These are phyloP conservation scores for Penicillium glabrum DNA, from an alignment of 2,329 filamentous ascomycete genomes.

Conservation along the genomic window DNA sequence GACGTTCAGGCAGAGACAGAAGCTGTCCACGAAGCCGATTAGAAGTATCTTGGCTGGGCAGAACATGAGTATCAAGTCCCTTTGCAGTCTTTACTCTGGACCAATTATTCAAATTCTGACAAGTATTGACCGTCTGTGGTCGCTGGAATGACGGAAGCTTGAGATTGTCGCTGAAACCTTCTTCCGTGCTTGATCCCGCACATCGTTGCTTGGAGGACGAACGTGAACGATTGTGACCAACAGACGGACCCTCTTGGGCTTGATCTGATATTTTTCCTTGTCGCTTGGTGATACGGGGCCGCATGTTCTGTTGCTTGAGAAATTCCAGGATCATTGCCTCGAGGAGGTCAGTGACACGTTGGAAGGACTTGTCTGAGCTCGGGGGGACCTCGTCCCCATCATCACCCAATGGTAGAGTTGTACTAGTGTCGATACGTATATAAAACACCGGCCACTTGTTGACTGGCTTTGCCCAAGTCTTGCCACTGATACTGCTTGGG, in stretches of 20 bases:
- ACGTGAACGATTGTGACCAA: conserved; percentile 1
- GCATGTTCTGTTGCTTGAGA: conserved; percentile 69
- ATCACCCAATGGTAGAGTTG: conserved; percentile 40
- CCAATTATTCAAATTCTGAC: conserved; percentile 37
- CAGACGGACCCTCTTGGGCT: background rate
- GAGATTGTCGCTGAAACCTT: conserved; percentile 23
- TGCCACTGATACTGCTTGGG: conserved; percentile 50
- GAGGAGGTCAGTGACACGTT: conserved; percentile 63
- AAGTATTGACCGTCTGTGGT: conserved; percentile 3
- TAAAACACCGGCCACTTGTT: conserved; percentile 91
- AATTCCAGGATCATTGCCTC: conserved; percentile 71
- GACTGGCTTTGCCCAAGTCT: conserved; percentile 60
- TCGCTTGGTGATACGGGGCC: conserved; percentile 46
- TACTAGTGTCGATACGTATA: conserved; percentile 62
- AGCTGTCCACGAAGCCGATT: background rate
- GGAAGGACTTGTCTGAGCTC: conserved; percentile 48
- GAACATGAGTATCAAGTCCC: background rate
- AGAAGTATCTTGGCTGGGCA: background rate
- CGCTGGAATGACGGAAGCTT: conserved; percentile 32
- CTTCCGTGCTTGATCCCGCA: conserved; percentile 19
- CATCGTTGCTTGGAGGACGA: background rate
- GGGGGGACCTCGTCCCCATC: conserved; percentile 37
- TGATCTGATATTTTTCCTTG: conserved; percentile 10
- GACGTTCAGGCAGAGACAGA: background rate
- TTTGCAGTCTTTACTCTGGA: conserved; percentile 43